Evolutionary conservation across 495 filamentous ascomycete genomes (phyloP).

Genomic region (Bryoglossum gracile): DNA sequence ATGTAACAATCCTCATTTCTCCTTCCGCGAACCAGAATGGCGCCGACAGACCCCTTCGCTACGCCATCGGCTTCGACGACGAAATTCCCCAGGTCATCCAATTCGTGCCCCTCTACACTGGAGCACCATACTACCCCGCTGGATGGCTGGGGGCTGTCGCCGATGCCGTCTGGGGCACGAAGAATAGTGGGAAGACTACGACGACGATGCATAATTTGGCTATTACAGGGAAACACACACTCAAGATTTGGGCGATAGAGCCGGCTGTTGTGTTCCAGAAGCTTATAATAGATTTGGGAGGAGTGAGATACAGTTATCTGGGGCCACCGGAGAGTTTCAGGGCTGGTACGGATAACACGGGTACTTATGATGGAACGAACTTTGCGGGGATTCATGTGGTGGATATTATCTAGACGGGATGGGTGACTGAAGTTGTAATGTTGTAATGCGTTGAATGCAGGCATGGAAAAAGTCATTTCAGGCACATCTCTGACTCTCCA

Average conservation of each 20-base stretch:
- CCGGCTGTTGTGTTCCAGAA: slow-evolving; percentile 63
- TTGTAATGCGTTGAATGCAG: background rate
- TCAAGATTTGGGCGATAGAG: slow-evolving; percentile 57
- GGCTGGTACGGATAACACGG: slow-evolving; percentile 37
- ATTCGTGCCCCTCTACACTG: slow-evolving; percentile 42
- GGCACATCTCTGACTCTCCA: no score
- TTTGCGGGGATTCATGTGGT: slow-evolving; percentile 11
- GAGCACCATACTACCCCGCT: slow-evolving; percentile 42
- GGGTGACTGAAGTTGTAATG: background rate
- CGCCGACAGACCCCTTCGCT: slow-evolving; percentile 50
- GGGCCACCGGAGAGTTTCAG: slow-evolving; percentile 62
- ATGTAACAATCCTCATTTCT: slow-evolving; percentile 54
- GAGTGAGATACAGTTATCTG: slow-evolving; percentile 56
- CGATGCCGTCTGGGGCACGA: slow-evolving; percentile 50
- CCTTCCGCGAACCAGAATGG: slow-evolving; percentile 54
- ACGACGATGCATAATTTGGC: slow-evolving; percentile 44
- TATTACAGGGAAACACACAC: slow-evolving; percentile 43
- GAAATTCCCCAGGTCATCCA: slow-evolving; percentile 38
- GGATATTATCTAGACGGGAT: slow-evolving; percentile 1
- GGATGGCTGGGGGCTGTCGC: slow-evolving; percentile 52
- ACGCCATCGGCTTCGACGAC: slow-evolving; percentile 49
- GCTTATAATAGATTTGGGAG: slow-evolving; percentile 59
- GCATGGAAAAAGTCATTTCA: no score
- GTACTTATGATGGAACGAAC: slow-evolving; percentile 35
- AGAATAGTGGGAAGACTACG: slow-evolving; percentile 34